phyloP scores from a whole-genome alignment of 257 asterid genomes.

The Schizonepeta tenuifolia region DNA sequence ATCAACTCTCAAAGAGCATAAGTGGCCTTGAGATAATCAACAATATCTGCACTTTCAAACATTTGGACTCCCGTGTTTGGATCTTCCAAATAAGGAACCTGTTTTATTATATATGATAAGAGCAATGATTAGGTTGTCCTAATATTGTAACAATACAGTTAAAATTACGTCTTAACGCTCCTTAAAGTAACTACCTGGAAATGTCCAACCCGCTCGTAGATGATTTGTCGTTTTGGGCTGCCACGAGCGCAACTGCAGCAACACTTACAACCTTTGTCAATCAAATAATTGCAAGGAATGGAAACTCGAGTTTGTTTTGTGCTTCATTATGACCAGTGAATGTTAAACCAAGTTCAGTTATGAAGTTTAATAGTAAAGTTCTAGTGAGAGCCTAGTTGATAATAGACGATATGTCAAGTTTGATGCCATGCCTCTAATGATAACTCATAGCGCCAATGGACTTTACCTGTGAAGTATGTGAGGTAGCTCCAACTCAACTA shows the following conservation, averaged over 20 bases:
- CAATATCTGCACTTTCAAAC: constrained; percentile 95
- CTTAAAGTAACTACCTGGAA: constrained; percentile 59
- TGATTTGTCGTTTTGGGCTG: constrained; percentile 74
- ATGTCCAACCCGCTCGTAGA: constrained; percentile 76
- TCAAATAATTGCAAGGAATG: background rate
- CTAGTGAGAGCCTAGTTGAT: background rate
- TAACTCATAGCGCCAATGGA: background rate
- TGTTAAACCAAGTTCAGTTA: too few species aligned
- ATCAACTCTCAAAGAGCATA: constrained; percentile 58
- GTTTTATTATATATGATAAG: constrained; percentile 5
- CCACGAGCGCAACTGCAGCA: constrained; percentile 91
- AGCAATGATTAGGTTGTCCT: background rate
- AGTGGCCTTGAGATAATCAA: constrained; percentile 78
- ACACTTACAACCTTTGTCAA: constrained; percentile 4
- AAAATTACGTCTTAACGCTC: background rate
- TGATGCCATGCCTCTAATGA: background rate
- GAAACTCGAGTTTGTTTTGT: background rate
- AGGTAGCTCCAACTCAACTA: constrained; percentile 91
- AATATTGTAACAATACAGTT: background rate
- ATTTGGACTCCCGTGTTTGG: constrained; percentile 89
- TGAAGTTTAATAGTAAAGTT: too few species aligned
- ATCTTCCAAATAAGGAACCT: constrained; percentile 96
- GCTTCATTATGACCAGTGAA: background rate
- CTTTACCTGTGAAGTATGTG: constrained; percentile 84
- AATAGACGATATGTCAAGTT: background rate